Base-by-base conservation (phyloP, 2,329 filamentous ascomycete genomes). In the Colletotrichum eleusines region DNA sequence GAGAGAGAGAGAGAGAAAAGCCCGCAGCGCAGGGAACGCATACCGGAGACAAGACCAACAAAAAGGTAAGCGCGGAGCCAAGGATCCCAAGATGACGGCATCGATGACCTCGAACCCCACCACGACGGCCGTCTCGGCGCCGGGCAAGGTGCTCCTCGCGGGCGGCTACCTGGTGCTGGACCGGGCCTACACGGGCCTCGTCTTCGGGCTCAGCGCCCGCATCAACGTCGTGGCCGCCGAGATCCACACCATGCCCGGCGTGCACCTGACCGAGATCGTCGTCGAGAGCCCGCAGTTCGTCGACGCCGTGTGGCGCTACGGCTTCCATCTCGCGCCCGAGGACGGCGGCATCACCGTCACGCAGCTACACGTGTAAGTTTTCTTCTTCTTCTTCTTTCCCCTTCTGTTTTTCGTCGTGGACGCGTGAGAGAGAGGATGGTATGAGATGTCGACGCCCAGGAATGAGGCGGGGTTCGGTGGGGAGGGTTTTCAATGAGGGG, bases 101-200 rank as follows among this genome's bases (percentile, higher is more conserved):
- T 48, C 66, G 18, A 55, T 40, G 66, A 75, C 76, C 51, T 28
- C 64, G 16, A 78, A 80, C 76, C 79, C 80, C 72, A 82, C 83
- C 59, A 82, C 78, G 33, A 82, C 78, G 31, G 91, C 91, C 77
- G 89, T 97, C 74, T 98, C 96, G 73, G 95, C 96, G 28, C 96
- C 96, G 23, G 96, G 96, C 76, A 99, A 99, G 85, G 96, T 99
- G 72, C 89, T 99, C 74, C 88, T 98, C 64, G 94, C 95, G 5
- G 96, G 96, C 73, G 96, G 96, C 72, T 99, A 98, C 82, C 90
- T 98, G 55, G 95, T 98, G 28, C 90, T 99, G 55, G 95, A 98
- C 83, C 90, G 93, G 72, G 85, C 88, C 72, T 94, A 98, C 81
- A 96, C 92, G 3, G 95, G 91, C 35, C 82, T 94, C 65, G 87